phyloP scores from a whole-genome alignment of 805 yeast species.

The Metschnikowia lunata region DNA sequence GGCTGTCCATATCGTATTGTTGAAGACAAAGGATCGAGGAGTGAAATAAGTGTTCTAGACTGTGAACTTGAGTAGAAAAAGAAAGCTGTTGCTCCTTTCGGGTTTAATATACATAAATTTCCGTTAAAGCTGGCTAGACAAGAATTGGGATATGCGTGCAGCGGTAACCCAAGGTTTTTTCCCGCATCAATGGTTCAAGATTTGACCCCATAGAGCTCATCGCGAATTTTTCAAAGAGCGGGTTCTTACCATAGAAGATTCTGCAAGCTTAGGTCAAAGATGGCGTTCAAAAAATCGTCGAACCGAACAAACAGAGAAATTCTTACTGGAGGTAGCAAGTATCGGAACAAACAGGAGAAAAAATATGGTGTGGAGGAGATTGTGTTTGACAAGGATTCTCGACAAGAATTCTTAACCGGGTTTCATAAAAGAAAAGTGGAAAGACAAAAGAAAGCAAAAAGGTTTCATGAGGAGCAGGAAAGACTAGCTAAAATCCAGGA shows the following conservation, averaged over 20 bases:
- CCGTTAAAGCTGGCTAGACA: background rate
- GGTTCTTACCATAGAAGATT: background rate
- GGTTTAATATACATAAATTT: background rate
- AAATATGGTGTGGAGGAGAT: slow-evolving; percentile 68
- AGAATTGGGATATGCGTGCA: too few species aligned
- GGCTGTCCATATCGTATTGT: slow-evolving; percentile 39
- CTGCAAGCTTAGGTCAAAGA: background rate
- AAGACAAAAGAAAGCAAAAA: slow-evolving; percentile 82
- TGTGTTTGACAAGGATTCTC: slow-evolving; percentile 71
- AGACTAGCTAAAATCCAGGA: slow-evolving; percentile 70
- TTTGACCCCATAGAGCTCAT: slow-evolving; percentile 12
- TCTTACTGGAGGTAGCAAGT: slow-evolving; percentile 81
- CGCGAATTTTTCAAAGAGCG: slow-evolving; percentile 12
- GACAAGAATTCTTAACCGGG: slow-evolving; percentile 86
- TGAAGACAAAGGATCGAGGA: background rate
- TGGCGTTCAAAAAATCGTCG: slow-evolving; percentile 14
- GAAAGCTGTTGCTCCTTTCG: background rate
- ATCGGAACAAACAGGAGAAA: slow-evolving; percentile 54
- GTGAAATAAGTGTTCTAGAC: too few species aligned
- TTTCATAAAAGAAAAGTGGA: slow-evolving; percentile 91
- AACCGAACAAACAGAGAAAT: slow-evolving; percentile 67
- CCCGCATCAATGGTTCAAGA: slow-evolving; percentile 1
- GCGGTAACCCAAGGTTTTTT: background rate
- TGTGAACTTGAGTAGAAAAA: too few species aligned
- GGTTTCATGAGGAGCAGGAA: slow-evolving; percentile 70